Base-by-base conservation (phyloP, 306 rosid genomes). In the Trifolium fragiferum region DNA sequence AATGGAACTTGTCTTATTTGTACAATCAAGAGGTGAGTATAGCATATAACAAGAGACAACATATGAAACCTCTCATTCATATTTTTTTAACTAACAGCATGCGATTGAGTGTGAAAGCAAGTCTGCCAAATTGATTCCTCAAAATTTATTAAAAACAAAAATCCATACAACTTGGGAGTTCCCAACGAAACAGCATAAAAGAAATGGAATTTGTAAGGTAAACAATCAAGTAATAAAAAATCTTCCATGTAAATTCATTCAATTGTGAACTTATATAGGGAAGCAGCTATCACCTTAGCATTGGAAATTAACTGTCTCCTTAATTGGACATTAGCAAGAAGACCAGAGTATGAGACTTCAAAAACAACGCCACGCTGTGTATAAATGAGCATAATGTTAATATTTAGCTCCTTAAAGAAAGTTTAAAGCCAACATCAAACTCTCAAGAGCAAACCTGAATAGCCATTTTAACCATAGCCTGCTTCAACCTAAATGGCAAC, bases 281-380 rank as follows among this genome's bases (percentile, higher is more conserved):
- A 66, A 70, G 53, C 55, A 64, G 66, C 43, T 23, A 46, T 73
- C 65, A 90, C 96, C 99, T 94, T 88, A 54, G 90, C 88, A 87
- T 75, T 81, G 77, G 90, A 68, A 83, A 92, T 88, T 73, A 89
- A 63, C 80, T 86, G 95, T 81, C 88, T 85, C 89, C 96, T 87
- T 12, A 69, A 46, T 32, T 87, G 93, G 35, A 73, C 51, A 75
- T 90, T 90, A 1, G 74, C 40, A 65, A 90, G 69, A 68, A 92
- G 71, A 80, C 78, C 77, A 16, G 88, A 82, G 40, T 94, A 90
- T 13, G 86, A 72, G 23, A 94, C 82, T 81, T 94, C 99, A 53
- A 94, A 94, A 83, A 72, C 87, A 77, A 92, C 80, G 38, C 94
- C 96, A 16, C 98, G 87, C 95, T 94, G 95, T 59, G 54, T 15